Evolutionary conservation across 352 stramenopile species (phyloP).

Genomic region (Pythium brachiatum): DNA sequence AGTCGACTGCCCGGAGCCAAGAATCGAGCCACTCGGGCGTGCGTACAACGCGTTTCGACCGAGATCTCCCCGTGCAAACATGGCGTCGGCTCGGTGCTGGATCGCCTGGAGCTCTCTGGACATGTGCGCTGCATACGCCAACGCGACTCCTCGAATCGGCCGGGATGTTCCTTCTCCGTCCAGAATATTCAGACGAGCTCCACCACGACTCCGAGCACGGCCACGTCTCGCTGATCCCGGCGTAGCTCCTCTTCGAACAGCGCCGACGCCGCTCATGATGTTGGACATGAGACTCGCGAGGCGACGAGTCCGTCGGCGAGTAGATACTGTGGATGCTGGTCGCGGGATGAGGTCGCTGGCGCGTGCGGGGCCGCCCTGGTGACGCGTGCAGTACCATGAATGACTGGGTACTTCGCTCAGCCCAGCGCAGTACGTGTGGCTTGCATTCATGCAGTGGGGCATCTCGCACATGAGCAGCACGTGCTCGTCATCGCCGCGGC

Average conservation of each 20-base stretch:
- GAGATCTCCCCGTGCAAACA: constrained; percentile 71
- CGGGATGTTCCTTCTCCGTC: constrained; percentile 24
- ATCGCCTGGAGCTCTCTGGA: constrained; percentile 74
- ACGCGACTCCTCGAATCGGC: constrained; percentile 57
- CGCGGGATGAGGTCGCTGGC: constrained; percentile 58
- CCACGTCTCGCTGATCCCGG: constrained; percentile 4
- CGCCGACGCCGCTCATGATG: constrained; percentile 33
- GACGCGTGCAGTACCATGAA: constrained; percentile 70
- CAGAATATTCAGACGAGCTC: constrained; percentile 10
- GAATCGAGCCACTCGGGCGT: constrained; percentile 16
- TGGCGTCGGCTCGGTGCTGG: constrained; percentile 59
- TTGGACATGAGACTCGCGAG: constrained; percentile 78
- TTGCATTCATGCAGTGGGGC: constrained; percentile 51
- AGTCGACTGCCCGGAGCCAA: constrained; percentile 26
- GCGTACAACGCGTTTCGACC: constrained; percentile 39
- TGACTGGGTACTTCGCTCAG: constrained; percentile 50
- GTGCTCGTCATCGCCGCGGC: constrained; percentile 75
- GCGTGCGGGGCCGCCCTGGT: constrained; percentile 31
- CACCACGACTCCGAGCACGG: constrained; percentile 22
- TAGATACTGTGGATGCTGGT: constrained; percentile 58
- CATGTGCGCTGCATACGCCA: constrained; percentile 73
- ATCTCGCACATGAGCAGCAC: constrained; percentile 79
- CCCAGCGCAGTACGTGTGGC: constrained; percentile 77
- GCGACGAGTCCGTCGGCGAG: constrained; percentile 50
- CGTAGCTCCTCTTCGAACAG: constrained; percentile 7